A percentile compares a stretch with the other conserved stretches of the same genome.
These are phyloP conservation scores for Aspergillus heteromorphus DNA, from an alignment of 495 filamentous ascomycete genomes.

Conservation along the genomic window DNA sequence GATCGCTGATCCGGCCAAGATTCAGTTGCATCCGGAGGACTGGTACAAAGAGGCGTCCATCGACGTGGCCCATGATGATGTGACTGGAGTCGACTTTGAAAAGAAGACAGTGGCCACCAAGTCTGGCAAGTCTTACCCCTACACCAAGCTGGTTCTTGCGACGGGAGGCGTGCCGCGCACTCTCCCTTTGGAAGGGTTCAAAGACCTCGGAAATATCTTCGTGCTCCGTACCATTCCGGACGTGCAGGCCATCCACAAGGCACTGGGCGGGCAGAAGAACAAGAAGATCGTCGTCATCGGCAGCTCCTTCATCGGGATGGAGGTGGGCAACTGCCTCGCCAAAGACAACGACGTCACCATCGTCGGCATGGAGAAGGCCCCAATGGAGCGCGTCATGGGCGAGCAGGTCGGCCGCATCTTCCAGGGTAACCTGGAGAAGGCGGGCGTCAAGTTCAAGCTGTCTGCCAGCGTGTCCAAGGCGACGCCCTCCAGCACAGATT, in stretches of 20 bases:
- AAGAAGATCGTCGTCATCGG: slow-evolving; percentile 93
- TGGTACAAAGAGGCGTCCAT: slow-evolving; percentile 77
- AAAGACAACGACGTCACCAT: slow-evolving; percentile 79
- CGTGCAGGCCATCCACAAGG: slow-evolving; percentile 65
- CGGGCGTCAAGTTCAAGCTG: slow-evolving; percentile 84
- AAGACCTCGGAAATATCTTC: slow-evolving; percentile 82
- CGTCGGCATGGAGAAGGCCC: slow-evolving; percentile 85
- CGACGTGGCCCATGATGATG: slow-evolving; percentile 67
- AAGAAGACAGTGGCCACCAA: slow-evolving; percentile 66
- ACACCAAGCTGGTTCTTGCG: slow-evolving; percentile 85
- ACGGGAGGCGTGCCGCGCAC: slow-evolving; percentile 74
- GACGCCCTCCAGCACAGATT: slow-evolving; percentile 55
- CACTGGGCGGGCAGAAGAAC: slow-evolving; percentile 69
- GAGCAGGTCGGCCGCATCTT: slow-evolving; percentile 74
- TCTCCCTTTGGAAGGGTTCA: slow-evolving; percentile 82
- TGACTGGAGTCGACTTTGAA: slow-evolving; percentile 69
- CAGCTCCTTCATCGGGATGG: slow-evolving; percentile 94
- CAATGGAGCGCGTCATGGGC: slow-evolving; percentile 85
- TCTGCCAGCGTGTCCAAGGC: slow-evolving; percentile 76
- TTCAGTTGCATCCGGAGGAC: slow-evolving; percentile 64
- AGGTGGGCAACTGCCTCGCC: slow-evolving; percentile 74
- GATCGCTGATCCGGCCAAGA: slow-evolving; percentile 72
- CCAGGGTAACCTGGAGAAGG: slow-evolving; percentile 68
- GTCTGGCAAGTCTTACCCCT: slow-evolving; percentile 62
- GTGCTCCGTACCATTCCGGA: slow-evolving; percentile 69